Evolutionary conservation across 2,329 filamentous ascomycete genomes (phyloP).

Genomic region (Lithohypha guttulata): DNA sequence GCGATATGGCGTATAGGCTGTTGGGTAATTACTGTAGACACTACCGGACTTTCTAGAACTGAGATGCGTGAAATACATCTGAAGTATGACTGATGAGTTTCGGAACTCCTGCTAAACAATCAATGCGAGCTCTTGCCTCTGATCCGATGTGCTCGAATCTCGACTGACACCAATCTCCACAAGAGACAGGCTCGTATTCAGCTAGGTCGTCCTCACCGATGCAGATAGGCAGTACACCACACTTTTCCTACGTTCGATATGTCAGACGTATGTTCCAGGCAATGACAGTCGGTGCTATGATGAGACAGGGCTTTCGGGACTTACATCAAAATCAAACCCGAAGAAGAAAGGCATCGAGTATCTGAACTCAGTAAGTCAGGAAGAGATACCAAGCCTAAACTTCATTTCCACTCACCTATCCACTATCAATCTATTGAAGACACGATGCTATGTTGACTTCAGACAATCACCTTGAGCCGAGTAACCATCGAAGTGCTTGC

Average conservation of each 20-base stretch:
- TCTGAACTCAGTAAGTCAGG: slow-evolving; percentile 32
- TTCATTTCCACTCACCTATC: slow-evolving; percentile 12
- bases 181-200: slow-evolving; percentile 41
- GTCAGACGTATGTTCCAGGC: too few species aligned
- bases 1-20: too few species aligned
- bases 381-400: background rate
- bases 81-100: too few species aligned
- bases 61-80: too few species aligned
- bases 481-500: slow-evolving; percentile 27
- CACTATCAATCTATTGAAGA: slow-evolving; percentile 33
- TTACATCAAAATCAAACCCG: slow-evolving; percentile 44
- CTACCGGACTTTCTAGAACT: too few species aligned
- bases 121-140: background rate
- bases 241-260: too few species aligned
- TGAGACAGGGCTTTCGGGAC: too few species aligned
- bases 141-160: slow-evolving; percentile 15
- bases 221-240: slow-evolving; percentile 35
- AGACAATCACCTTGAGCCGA: slow-evolving; percentile 25
- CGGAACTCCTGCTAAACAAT: too few species aligned
- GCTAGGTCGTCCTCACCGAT: slow-evolving; percentile 34
- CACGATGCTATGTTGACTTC: slow-evolving; percentile 45
- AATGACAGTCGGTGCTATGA: too few species aligned
- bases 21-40: too few species aligned
- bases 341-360: slow-evolving; percentile 50
- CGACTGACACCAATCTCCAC: slow-evolving; percentile 15